Evolutionary conservation across 768 basidiomycete species (phyloP), one percentile per base, ranked within the genome.

Genomic region (Tricholoma furcatifolium): DNA sequence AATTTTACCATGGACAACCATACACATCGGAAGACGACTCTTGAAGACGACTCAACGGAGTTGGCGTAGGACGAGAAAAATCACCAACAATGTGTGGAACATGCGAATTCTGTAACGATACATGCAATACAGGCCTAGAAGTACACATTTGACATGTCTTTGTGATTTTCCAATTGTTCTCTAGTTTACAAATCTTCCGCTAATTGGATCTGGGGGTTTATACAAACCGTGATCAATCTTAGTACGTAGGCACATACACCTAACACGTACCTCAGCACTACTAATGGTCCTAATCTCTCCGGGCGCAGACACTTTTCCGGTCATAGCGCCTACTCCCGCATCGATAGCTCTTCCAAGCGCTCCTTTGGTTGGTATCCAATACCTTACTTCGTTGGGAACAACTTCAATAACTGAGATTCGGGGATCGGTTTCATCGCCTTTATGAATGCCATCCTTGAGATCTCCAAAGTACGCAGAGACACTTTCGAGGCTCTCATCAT

Each of bases 381-480:
- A 95, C 49, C 85, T 79, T 57, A 97, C 87, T 72, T 90, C 87
- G 32, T 83, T 77, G 0, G 92, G 91, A 47, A 86, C 68, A 49
- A 97, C 80, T 65, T 91, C 82, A 58, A 96, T 90, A 32, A 90
- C 67, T 6, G 84, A 78, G 3, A 97, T 78, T 21, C 93, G 82
- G 1, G 93, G 91, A 58, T 96, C 94, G 43, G 77, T 72, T 27
- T 77, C 77, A 60, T 87, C 82, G n/a, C 93, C 93, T 60, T 83
- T 86, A 67, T 94, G 93, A 6, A 87, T 71, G 15, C 89, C 90
- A 58, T 96, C 93, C 30, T 85, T 85, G 50, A 94, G 74, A 64
- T 96, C 87, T 34, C 90, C 91, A 60, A 95, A 95, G 78, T 91
- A 97, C 0, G 85, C 87, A 8, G 78, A 66, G 30, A 81, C 74